Evolutionary conservation across 345 rosid genomes (phyloP), one percentile per base, ranked within the genome.

Genomic region (Gossypium mustelinum): DNA sequence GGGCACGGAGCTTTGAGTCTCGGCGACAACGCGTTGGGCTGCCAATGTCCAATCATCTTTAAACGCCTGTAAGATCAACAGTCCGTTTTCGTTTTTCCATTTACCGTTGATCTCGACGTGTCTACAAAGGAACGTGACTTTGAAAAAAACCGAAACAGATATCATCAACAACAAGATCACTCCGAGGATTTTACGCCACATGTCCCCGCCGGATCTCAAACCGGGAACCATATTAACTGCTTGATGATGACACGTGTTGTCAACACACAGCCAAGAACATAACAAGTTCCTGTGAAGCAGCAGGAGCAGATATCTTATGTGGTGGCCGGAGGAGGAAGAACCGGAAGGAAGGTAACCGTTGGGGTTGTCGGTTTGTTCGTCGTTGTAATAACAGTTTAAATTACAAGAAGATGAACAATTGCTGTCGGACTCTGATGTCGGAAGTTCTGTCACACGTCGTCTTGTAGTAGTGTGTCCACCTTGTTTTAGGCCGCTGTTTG

Each of bases 1-100:
- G 63, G 94, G 89, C 75, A 84, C 72, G 75, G 87, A 79, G 7
- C 79, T 73, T 14, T 51, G 55, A 16, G n/a, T 67, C 13, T 83
- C 91, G 9, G 88, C 56, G 11, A 89, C 83, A 52, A 74, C 85
- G 11, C 84, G 87, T 82, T 89, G 97, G 65, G 93, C 92, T 62
- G 93, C 92, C 70, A 72, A 29, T 2, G 88, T 78, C 87, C 85
- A 64, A 52, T 89, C 97, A 12, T 92, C 87, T 70, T 84, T 87
- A 64, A 86, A 77, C 9, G 87, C 76, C 71, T 84, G 86, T 29
- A 87, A 73, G n/a, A 84, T 76, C 61, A 89, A 58, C 11, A 81
- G 55, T 4, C 88, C 88, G 45, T 80, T 85, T 3, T 62, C 81
- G 43, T 11, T 43, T 20, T 11, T 72, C 61, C 47, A 60, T 78